Base-by-base conservation (phyloP, 1,284 basidiomycete species). In the Porogramme epimiltina region DNA sequence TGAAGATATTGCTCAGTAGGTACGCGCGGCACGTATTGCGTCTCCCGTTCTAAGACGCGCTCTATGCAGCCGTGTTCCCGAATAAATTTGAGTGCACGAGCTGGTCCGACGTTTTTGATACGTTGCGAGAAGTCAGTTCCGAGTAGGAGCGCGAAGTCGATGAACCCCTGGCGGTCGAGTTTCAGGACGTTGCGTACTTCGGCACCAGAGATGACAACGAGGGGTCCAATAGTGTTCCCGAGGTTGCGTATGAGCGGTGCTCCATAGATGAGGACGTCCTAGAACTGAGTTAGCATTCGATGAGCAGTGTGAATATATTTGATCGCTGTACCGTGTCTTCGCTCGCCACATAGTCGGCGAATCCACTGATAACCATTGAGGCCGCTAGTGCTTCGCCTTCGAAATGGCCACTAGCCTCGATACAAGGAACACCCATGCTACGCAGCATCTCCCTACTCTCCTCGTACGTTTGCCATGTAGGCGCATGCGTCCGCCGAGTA, bases 61-160 rank as follows among this genome's bases (percentile, higher is more conserved):
- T 95, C 93, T 60, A 95, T 94, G 8, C 79, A 77, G 1, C 83
- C 83, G 64, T 93, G 72, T 58, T 79, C 69, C 41, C 77, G 74
- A 45, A 96, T 89, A 53, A 90, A 81, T 55, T 81, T 81, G 62
- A 89, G 79, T 0, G 91, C 91, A 1, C 82, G 83, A 0, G 70
- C 66, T 0, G 92, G 91, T 0, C 93, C 93, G 3, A 95, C 73
- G 47, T 86, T 84, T 52, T 81, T 85, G 57, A 96, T 89, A 1
- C 93, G 82, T 40, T 85, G 81, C 0, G 89, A 87, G 60, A 95
- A 95, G 68, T 96, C 93, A 0, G 93, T 96, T 4, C 93, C 93
- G 13, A 93, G 79, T 2, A 96, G 76, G 39, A 96, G 78, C 1
- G 82, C 85, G 66, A 94, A 93, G 70, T 95, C 94, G 62, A 94